Evolutionary conservation across 2,329 filamentous ascomycete species (phyloP), one percentile per base, ranked within the genome.

Genomic region (Rutstroemia sp.): DNA sequence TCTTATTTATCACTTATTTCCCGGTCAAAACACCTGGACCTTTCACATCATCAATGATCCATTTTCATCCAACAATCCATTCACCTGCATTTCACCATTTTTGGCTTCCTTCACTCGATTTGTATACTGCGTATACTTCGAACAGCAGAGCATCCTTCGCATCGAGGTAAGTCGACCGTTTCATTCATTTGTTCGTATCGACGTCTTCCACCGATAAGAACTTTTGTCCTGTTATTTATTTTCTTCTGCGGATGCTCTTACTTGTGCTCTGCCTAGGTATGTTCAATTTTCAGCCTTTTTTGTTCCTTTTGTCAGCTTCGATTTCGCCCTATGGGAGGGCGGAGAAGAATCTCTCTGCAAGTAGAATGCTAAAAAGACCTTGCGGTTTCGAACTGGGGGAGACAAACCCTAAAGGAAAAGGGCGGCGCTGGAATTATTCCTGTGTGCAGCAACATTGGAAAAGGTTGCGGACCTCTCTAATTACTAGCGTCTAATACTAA

Each of bases 401-500:
- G 30, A 48, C 42, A 16, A 48, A 48, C 17, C 30, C 30, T 10
- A 34, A 34, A 34, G 30, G 12, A 38, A 55, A 55, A 55, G 30
- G 30, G 52, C 52, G 34, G 52, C 52, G 21, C 23, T 39, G 52
- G 52, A 41, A 21, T 39, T 30, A 49, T 54, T 34, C 25, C 37
- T 17, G n/a, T 41, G 37, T 54, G 49, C 49, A 51, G 49, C 34
- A 7, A 30, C 34, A 34, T 34, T 34, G 30, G 30, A 34, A 34
- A 34, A 34, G 30, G 19, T 54, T 34, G 37, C 52, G 44, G 17
- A 41, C 47, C 52, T 54, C 38, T 48, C 46, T 42, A 21, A 14
- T 41, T 17, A 54, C 34, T 54, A 54, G 45, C 45, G 52, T 41
- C 37, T 41, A 54, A 30, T 10, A 42, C 52, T 49, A 49, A 54